A percentile compares a stretch with the other conserved stretches of the same genome.
Evolutionary conservation across 148 eudicot species (phyloP).

Genomic region (Simmondsia chinensis): DNA sequence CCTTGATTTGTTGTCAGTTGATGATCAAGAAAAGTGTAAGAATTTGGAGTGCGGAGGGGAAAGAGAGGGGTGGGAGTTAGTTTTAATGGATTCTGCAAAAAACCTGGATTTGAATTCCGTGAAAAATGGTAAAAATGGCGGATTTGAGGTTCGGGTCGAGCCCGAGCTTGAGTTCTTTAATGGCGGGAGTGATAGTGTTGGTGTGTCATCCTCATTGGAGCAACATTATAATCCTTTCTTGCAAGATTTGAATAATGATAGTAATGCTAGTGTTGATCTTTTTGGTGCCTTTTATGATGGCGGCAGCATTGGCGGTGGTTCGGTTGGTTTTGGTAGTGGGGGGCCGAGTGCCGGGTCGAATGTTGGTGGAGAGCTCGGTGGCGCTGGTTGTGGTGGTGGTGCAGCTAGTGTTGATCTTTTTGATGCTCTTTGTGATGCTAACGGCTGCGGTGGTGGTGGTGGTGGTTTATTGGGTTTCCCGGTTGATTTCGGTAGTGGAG

Average conservation of each 20-base stretch:
- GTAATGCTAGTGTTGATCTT: not conserved
- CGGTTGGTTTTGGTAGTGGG: no score
- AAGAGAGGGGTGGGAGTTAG: conserved; percentile 50
- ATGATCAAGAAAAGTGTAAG: conserved; percentile 14
- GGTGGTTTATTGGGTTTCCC: conserved; percentile 2
- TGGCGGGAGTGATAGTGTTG: not conserved
- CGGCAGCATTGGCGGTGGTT: not conserved
- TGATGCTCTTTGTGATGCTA: conserved; percentile 8
- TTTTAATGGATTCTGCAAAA: conserved; percentile 4
- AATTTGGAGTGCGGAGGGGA: conserved; percentile 5
- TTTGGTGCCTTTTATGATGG: not conserved
- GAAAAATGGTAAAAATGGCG: no score
- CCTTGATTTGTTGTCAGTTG: conserved; percentile 37
- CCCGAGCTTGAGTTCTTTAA: not conserved
- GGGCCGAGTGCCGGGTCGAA: not conserved
- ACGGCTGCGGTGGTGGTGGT: not conserved
- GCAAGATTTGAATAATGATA: conserved; percentile 19
- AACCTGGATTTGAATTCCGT: no score
- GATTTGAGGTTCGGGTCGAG: conserved; percentile 7
- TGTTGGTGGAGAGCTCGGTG: not conserved
- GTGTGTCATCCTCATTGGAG: not conserved
- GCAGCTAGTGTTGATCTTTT: not conserved
- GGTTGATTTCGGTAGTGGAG: conserved; percentile 1
- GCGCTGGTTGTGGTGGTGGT: conserved; percentile 3
- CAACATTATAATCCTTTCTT: conserved; percentile 63